Conservation (phyloP, 176 grass and related monocot genomes). For the Lolium rigidum region DNA sequence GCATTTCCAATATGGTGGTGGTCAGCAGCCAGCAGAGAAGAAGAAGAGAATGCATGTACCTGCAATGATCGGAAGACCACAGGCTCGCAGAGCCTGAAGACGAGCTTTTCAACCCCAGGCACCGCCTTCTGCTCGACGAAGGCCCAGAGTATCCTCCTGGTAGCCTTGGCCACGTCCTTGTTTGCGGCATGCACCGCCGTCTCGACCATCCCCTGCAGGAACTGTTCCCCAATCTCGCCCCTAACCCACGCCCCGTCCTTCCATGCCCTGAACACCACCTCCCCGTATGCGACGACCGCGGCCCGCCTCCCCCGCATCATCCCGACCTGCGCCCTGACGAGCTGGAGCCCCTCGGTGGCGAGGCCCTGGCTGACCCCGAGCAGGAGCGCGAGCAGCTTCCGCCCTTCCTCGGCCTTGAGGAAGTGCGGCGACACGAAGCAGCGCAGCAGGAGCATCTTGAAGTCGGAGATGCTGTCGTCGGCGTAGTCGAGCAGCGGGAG, state of each 20-base stretch:
- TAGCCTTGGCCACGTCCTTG: conserved; percentile 60
- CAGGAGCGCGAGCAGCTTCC: conserved; percentile 63
- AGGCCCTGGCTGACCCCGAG: conserved; percentile 73
- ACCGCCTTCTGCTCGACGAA: conserved; percentile 74
- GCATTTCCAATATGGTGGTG: conserved; percentile 7
- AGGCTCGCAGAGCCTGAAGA: conserved; percentile 78
- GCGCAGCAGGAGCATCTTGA: conserved; percentile 77
- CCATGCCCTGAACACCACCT: conserved; percentile 92
- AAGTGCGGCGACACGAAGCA: conserved; percentile 74
- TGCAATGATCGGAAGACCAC: conserved; percentile 89
- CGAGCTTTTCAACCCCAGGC: conserved; percentile 78
- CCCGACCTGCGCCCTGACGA: conserved; percentile 75
- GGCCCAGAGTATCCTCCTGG: conserved; percentile 62
- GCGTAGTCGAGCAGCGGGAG: conserved; percentile 81
- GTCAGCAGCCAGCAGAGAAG: no score
- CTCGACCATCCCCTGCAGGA: conserved; percentile 85
- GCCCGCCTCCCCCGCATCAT: conserved; percentile 67
- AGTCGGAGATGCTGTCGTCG: conserved; percentile 85
- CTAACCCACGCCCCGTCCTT: conserved; percentile 58
- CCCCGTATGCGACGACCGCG: conserved; percentile 67
- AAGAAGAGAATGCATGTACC: conserved; percentile 46
- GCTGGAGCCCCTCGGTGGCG: conserved; percentile 66
- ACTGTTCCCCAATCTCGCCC: conserved; percentile 66
- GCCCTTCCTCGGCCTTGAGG: conserved; percentile 78
- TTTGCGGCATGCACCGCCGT: conserved; percentile 55